Evolutionary conservation across 2,329 filamentous ascomycete species (phyloP), one percentile per base, ranked within the genome.

Genomic region (Dactylellina sp.): DNA sequence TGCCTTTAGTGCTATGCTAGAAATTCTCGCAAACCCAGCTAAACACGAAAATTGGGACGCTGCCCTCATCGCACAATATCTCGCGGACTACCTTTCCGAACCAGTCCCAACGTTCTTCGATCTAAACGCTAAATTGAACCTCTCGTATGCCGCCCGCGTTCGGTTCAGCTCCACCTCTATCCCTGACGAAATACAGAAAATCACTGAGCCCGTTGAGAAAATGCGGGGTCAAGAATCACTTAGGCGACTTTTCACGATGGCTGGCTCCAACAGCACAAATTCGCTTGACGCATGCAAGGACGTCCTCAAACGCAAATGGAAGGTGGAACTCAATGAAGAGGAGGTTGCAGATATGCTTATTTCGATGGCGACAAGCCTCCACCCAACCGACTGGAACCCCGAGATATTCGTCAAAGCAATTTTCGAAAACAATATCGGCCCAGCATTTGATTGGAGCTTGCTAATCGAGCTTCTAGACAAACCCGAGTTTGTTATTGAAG

Each of bases 31-130:
- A 35, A 86, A 86, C 50, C 85, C 89, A 12, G 85, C 86, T 68
- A 83, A 87, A 76, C 85, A 87, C 42, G 88, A 91, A 78, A 86
- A 89, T 76, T 89, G 93, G 61, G 85, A 84, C 9, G 84, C 89
- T 28, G 83, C 87, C 44, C 92, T 95, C 79, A 85, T 97, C 72
- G 91, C 91, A 53, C 84, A 89, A 71, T 89, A 96, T 70, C 85
- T 97, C 81, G 92, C 97, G 81, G 91, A 92, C 77, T 91, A 96
- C 78, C 89, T 96, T 62, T 89, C 95, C 81, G 89, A 93, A 78
- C 92, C 93, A 57, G 92, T 93, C 28, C 91, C 91, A 24, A 92
- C 90, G 80, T 96, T 96, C 83, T 91, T 91, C 78, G 88, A 92
- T 62, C 86, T 89, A 60, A 89, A 91, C 79, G 85, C 89, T 76